These are phyloP conservation scores for Aspergillus japonicus DNA, from an alignment of 2,329 filamentous ascomycete genomes.

Conservation along the genomic window DNA sequence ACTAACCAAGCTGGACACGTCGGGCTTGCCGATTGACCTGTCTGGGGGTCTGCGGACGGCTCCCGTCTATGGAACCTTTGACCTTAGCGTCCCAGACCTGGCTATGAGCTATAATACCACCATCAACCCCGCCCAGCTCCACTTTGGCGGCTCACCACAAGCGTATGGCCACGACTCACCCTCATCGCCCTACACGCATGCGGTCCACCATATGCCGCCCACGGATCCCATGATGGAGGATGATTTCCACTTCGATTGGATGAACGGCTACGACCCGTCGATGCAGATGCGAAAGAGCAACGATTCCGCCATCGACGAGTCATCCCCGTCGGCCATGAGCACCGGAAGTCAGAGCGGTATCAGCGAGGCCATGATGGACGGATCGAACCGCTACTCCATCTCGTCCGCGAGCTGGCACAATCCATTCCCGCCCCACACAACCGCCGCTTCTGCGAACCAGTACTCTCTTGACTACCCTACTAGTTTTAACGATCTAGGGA, in stretches of 20 bases:
- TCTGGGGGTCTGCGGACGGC: slow-evolving; percentile 74
- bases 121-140: slow-evolving; percentile 67
- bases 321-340: slow-evolving; percentile 93
- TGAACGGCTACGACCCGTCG: slow-evolving; percentile 75
- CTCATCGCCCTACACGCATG: slow-evolving; percentile 42
- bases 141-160: slow-evolving; percentile 77
- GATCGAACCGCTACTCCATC: slow-evolving; percentile 60
- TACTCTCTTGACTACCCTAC: slow-evolving; percentile 74
- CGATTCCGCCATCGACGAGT: slow-evolving; percentile 84
- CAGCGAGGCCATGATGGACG: slow-evolving; percentile 88
- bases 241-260: slow-evolving; percentile 83
- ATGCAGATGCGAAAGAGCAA: slow-evolving; percentile 68
- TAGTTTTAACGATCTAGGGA: slow-evolving; percentile 72
- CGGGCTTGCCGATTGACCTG: slow-evolving; percentile 66
- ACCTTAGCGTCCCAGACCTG: slow-evolving; percentile 68
- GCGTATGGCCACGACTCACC: slow-evolving; percentile 42
- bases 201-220: slow-evolving; percentile 54
- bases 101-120: slow-evolving; percentile 66
- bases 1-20: slow-evolving; percentile 80
- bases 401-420: slow-evolving; percentile 64
- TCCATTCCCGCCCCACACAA: slow-evolving; percentile 66
- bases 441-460: slow-evolving; percentile 60
- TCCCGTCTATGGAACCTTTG: slow-evolving; percentile 67
- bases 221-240: slow-evolving; percentile 59
- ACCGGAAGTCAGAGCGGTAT: slow-evolving; percentile 77